Evolutionary conservation across 2,329 filamentous ascomycete species (phyloP).

Genomic region (Colletotrichum limetticola): DNA sequence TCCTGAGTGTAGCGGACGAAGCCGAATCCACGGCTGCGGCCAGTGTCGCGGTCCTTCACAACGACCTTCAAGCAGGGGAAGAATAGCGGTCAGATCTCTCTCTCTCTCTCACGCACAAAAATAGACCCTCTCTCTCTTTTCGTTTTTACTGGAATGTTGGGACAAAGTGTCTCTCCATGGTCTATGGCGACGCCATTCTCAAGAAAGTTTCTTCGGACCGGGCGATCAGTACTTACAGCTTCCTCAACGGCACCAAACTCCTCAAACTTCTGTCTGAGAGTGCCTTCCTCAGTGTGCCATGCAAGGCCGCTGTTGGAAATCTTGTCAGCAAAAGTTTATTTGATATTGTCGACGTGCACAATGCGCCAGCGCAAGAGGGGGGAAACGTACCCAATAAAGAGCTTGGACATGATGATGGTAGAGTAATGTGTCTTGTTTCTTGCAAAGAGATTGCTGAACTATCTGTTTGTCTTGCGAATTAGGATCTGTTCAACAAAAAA

Average conservation of each 20-base stretch:
- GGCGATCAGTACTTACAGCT: conserved; percentile 75
- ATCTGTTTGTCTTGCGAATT: conserved; percentile 1
- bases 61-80: conserved; percentile 74
- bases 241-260: conserved; percentile 92
- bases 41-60: conserved; percentile 96
- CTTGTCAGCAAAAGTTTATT: conserved; percentile 28
- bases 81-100: conserved; percentile 37
- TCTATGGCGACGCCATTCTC: conserved; percentile 11
- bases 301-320: conserved; percentile 80
- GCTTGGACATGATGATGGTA: conserved; percentile 78
- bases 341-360: background rate
- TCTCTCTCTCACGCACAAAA: background rate
- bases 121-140: background rate
- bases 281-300: conserved; percentile 95
- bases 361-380: conserved; percentile 9
- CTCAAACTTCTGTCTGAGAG: conserved; percentile 90
- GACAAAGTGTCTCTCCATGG: conserved; percentile 16
- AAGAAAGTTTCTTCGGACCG: conserved; percentile 29
- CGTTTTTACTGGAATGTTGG: background rate
- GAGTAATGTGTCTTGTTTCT: conserved; percentile 26
- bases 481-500: conserved; percentile 6
- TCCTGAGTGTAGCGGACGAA: conserved; percentile 91
- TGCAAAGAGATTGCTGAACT: conserved; percentile 17
- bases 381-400: conserved; percentile 86
- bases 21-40: conserved; percentile 95